Evolutionary conservation across 345 rosid genomes (phyloP).

Genomic region (Salix exigua): DNA sequence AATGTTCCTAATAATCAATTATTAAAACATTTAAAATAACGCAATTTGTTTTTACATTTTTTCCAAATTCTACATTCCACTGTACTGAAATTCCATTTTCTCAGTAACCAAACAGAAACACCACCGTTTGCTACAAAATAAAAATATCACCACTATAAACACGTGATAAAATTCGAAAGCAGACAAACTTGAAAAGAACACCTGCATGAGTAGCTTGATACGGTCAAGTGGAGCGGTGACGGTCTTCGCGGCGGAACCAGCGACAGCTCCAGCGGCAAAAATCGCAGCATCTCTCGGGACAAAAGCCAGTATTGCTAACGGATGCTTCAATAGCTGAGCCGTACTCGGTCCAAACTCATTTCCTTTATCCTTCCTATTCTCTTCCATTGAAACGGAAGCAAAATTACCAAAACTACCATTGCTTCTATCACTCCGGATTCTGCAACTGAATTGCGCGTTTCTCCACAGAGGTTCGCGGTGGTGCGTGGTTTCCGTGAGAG

Average conservation of each 20-base stretch:
- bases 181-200: slow-evolving; percentile 10
- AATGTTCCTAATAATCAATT: not conserved
- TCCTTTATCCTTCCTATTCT: slow-evolving; percentile 34
- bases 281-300: slow-evolving; percentile 74
- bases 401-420: slow-evolving; percentile 36
- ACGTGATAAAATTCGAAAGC: not conserved
- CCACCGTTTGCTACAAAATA: not conserved
- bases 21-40: not conserved
- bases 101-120: not conserved
- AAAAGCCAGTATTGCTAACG: slow-evolving; percentile 61
- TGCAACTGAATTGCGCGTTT: slow-evolving; percentile 16
- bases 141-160: not conserved
- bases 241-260: slow-evolving; percentile 95
- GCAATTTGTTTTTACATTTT: not conserved
- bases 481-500: slow-evolving; percentile 13
- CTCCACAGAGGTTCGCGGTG: slow-evolving; percentile 26
- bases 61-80: not conserved
- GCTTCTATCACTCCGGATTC: slow-evolving; percentile 3
- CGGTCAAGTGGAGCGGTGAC: slow-evolving; percentile 97
- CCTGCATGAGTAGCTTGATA: slow-evolving; percentile 95
- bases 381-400: slow-evolving; percentile 61
- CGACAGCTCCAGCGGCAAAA: slow-evolving; percentile 84
- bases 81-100: not conserved
- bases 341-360: slow-evolving; percentile 52
- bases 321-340: slow-evolving; percentile 67